Evolutionary conservation across 805 yeast genomes (phyloP), one percentile per base, ranked within the genome.

Genomic region (Spathaspora gorwiae): DNA sequence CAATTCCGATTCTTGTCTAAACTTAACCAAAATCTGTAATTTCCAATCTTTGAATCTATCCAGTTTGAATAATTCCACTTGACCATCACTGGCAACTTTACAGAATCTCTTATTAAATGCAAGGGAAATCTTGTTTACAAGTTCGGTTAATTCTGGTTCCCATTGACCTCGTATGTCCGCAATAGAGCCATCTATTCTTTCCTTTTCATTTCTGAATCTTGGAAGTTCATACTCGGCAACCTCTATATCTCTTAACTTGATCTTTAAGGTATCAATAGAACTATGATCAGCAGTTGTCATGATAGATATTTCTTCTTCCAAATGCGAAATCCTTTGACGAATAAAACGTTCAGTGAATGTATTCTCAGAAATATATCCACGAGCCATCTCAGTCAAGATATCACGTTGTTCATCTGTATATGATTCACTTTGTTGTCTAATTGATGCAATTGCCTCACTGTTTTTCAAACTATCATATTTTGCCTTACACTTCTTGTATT

Each of bases 61-160:
- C 15, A 70, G 73, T 31, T 72, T 74, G 32, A 74, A 73, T 10
- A 76, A 73, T 36, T 90, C 69, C 5, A 94, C 88, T 52, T 78
- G 81, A n/a, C 99, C 99, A 26, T 83, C 89, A 61, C 92, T 85
- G 1, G 96, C 96, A 30, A 90, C 90, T 8, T 78, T 71, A 5
- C 73, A 68, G 61, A 94, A 88, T 42, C 86, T 76, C 19, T 70
- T 67, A 11, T 84, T 68, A 64, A 90, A 94, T 45, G 82, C 80
- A 1, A 54, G 50, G 0, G 95, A 83, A 5, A 90, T 83, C 27
- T 66, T 61, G 2, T 52, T 51, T 0, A 87, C 79, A 39, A 87
- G 68, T 2, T 53, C 54, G 4, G 76, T 71, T 26, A 92, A 64
- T 49, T 76, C 73, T 1, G 82, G 80, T 52, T 83, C 90, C 87